Evolutionary conservation across 257 asterid genomes (phyloP), one percentile per base, ranked within the genome.

Genomic region (Solanum bulbocastanum): DNA sequence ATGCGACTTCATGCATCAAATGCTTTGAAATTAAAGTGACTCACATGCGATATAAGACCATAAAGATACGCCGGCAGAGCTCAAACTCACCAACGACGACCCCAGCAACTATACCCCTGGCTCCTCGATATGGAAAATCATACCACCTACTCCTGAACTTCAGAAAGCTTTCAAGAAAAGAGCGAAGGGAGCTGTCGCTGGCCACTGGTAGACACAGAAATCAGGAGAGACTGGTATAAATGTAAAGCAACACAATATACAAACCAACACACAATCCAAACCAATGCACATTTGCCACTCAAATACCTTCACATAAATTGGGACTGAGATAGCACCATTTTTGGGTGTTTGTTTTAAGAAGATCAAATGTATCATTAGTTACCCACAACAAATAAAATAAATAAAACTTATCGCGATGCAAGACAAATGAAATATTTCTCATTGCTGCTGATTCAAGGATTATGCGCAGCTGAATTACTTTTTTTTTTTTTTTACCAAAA

Each of bases 81-180:
- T 97, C 99, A 85, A 90, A 88, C 87, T 97, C 98, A 37, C 98
- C 98, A 82, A 95, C 93, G 83, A 97, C 88, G 84, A 95, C 97
- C 66, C 99, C 99, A 87, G 99, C 96, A 86, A 93, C 98, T 42
- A 83, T 89, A 83, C 96, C 97, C 69, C 88, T 90, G 42, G 95
- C 92, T 79, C 96, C 95, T 20, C 94, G 98, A 87, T 97, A 91
- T 1, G 99, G 99, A 87, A 97, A 96, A 92, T 97, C 99, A 92
- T 94, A 95, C 99, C 99, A 97, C 87, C 99, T 92, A 91, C 96
- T 94, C 93, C 96, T 94, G 88, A 93, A 96, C 91, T 94, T 97
- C 88, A 96, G 91, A 88, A 93, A 96, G 92, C 98, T 97, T 91
- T 97, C 99, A 35, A 97, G 93, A 88, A 96, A 97, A 85, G 92